A percentile compares a stretch with the other conserved stretches of the same genome.
phyloP scores from a whole-genome alignment of 352 stramenopile species.

The Pythium oligandrum region DNA sequence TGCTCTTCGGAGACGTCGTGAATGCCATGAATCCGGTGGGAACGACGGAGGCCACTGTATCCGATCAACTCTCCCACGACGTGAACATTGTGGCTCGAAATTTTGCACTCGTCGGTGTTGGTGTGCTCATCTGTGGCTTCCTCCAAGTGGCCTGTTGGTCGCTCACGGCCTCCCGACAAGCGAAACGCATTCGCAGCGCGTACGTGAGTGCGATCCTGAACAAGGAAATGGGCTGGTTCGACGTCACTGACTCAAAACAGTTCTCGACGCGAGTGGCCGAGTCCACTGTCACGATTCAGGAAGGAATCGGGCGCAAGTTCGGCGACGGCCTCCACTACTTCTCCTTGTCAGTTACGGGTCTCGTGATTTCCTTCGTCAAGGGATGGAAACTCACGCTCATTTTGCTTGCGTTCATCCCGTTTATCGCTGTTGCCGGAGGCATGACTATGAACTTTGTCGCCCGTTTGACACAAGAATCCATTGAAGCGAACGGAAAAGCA shows the following conservation, averaged over 20 bases:
- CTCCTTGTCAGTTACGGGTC: slow-evolving; percentile 31
- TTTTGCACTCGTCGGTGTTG: slow-evolving; percentile 50
- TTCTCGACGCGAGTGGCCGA: slow-evolving; percentile 28
- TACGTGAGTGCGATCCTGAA: slow-evolving; percentile 23
- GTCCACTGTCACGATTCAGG: slow-evolving; percentile 26
- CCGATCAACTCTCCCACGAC: slow-evolving; percentile 34
- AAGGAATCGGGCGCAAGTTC: slow-evolving; percentile 32
- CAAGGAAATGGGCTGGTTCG: slow-evolving; percentile 24
- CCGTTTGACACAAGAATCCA: slow-evolving; percentile 11
- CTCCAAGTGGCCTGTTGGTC: slow-evolving; percentile 61
- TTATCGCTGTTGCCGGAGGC: slow-evolving; percentile 22
- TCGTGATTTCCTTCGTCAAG: slow-evolving; percentile 36
- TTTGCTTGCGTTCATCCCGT: slow-evolving; percentile 30
- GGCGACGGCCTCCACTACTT: slow-evolving; percentile 29
- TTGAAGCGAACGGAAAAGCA: slow-evolving; percentile 28
- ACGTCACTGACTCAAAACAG: slow-evolving; percentile 21
- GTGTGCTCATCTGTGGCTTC: slow-evolving; percentile 40
- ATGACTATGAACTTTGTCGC: slow-evolving; percentile 16
- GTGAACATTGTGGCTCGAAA: slow-evolving; percentile 42
- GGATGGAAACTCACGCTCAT: slow-evolving; percentile 43
- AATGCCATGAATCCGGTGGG: slow-evolving; percentile 61
- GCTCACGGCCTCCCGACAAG: slow-evolving; percentile 29
- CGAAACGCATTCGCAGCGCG: slow-evolving; percentile 24
- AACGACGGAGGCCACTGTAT: slow-evolving; percentile 25
- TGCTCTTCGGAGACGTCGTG: slow-evolving; percentile 68